These are phyloP conservation scores for Neurospora crassa DNA, from an alignment of 2,329 filamentous ascomycete species.

Conservation along the genomic window DNA sequence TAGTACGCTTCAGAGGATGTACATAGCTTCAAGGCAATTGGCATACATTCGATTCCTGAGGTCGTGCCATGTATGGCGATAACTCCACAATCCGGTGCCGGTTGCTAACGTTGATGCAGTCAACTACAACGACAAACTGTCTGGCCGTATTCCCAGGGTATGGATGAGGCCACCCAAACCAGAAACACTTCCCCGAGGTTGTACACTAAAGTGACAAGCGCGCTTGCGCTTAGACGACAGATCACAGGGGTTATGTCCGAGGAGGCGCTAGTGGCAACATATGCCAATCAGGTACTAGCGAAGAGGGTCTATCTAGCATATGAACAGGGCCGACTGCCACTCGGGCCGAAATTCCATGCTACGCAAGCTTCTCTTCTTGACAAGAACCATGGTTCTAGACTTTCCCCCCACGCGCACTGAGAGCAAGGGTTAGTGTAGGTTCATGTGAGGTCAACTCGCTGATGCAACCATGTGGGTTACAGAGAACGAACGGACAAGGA, in stretches of 20 bases:
- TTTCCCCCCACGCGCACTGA: not conserved
- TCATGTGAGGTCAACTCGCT: not conserved
- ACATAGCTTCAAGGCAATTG: not conserved
- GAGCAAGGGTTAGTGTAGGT: not conserved
- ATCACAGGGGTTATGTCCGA: not conserved
- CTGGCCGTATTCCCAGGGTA: not conserved
- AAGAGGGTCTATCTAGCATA: not conserved
- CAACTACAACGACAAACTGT: not conserved
- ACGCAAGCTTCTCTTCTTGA: not conserved
- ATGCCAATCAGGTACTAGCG: not conserved
- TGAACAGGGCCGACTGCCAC: not conserved
- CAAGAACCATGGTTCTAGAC: not conserved
- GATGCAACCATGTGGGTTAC: not conserved
- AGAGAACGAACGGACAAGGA: not conserved
- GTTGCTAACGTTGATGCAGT: not conserved
- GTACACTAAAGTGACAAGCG: not conserved
- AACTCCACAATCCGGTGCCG: not conserved
- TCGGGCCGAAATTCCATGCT: not conserved
- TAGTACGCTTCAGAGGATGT: not conserved
- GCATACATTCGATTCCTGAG: not conserved
- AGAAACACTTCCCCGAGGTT: not conserved
- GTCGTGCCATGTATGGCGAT: not conserved
- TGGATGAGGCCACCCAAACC: not conserved
- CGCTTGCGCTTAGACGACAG: not conserved
- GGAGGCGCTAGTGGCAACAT: not conserved